These are phyloP conservation scores for Roridomyces roridus DNA, from an alignment of 768 basidiomycete genomes.

Conservation along the genomic window DNA sequence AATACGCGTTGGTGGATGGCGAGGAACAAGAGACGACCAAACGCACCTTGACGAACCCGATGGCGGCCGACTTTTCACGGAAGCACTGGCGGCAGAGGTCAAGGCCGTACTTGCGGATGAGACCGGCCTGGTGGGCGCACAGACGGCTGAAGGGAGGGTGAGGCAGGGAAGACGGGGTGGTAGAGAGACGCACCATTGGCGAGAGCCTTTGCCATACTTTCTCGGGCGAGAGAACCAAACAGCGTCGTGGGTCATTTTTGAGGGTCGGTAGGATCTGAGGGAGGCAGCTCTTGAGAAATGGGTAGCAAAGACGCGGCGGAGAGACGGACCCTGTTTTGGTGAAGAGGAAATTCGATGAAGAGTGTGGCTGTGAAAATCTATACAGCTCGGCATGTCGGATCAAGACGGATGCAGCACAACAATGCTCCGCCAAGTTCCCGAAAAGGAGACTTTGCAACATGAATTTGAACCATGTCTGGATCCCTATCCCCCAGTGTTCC, in stretches of 20 bases:
- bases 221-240: conserved; percentile 97
- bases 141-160: conserved; percentile 71
- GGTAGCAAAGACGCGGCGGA: too few relatives aligned
- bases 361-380: too few relatives aligned
- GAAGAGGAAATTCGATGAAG: too few relatives aligned
- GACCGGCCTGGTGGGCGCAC: conserved; percentile 96
- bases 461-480: too few relatives aligned
- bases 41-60: conserved; percentile 92
- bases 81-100: conserved; percentile 99
- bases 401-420: too few relatives aligned
- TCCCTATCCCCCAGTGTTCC: too few relatives aligned
- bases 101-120: conserved; percentile 96
- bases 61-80: conserved; percentile 93
- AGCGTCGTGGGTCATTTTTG: conserved; percentile 95
- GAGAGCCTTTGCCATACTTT: conserved; percentile 94
- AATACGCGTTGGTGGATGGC: neutral
- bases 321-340: too few relatives aligned
- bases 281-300: too few relatives aligned
- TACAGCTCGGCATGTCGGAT: too few relatives aligned
- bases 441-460: too few relatives aligned
- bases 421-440: too few relatives aligned
- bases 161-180: conserved; percentile 2
- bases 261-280: conserved; percentile 24
- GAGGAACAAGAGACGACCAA: neutral
- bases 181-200: conserved; percentile 77